These are phyloP conservation scores for Penicillium expansum DNA, from an alignment of 2,329 filamentous ascomycete species.

Conservation along the genomic window DNA sequence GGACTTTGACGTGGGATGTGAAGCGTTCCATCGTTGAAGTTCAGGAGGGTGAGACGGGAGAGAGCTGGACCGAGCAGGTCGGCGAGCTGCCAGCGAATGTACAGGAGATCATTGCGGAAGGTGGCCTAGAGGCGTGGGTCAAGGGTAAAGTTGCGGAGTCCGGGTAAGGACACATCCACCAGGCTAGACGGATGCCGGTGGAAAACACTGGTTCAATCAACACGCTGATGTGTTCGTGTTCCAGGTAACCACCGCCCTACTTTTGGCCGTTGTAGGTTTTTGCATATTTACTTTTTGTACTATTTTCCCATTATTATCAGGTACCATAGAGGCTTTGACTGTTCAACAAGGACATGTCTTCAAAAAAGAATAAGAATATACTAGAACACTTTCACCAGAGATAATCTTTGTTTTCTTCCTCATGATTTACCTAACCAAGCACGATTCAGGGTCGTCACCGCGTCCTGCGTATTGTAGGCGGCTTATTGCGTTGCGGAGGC, in stretches of 20 bases:
- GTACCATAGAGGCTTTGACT: not conserved
- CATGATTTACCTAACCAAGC: not conserved
- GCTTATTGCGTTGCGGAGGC: too few relatives aligned
- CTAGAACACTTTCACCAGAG: not conserved
- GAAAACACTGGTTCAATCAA: not conserved
- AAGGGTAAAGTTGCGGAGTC: constrained; percentile 48
- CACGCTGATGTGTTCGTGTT: not conserved
- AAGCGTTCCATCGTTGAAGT: constrained; percentile 67
- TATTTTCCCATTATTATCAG: not conserved
- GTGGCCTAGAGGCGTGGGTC: constrained; percentile 81
- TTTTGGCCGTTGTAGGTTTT: not conserved
- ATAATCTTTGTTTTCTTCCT: not conserved
- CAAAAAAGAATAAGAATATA: not conserved
- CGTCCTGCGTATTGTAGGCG: too few relatives aligned
- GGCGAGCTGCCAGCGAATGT: constrained; percentile 81
- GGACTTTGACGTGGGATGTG: constrained; percentile 81
- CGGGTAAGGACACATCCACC: not conserved
- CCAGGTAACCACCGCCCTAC: not conserved
- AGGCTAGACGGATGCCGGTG: not conserved
- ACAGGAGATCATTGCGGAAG: constrained; percentile 76
- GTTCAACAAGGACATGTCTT: not conserved
- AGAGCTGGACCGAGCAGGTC: constrained; percentile 74
- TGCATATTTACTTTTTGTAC: not conserved
- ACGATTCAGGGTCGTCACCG: too few relatives aligned
- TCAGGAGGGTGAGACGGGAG: constrained; percentile 64